Base-by-base conservation (phyloP, 345 rosid genomes). In the Jatropha curcas region DNA sequence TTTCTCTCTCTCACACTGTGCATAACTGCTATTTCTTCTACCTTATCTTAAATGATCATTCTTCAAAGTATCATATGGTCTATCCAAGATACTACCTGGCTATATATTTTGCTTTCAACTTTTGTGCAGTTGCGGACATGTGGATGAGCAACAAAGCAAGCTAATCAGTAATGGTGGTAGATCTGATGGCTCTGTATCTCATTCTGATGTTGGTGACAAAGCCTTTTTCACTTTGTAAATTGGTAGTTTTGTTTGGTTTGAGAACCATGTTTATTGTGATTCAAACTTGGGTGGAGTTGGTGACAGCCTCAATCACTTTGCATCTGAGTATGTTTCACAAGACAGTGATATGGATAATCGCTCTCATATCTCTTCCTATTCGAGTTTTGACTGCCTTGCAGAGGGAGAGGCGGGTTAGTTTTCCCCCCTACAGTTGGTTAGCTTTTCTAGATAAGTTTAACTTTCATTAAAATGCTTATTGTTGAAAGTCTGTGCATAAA, bases 401-500 rank as follows among this genome's bases (percentile, higher is more conserved):
- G 43, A 81, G 90, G 71, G 96, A 92, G 78, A 82, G 76, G 53
- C 79, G 82, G 98, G 98, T 92, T 73, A 30, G 91, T 86, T 46
- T 50, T 71, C 34, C 7, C 4, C 39, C 39, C 39, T 4, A 35
- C 39, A 35, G 39, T 35, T 35, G 4, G 31, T 50, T 74, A 7
- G 0, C 16, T 24, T 60, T 16, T 35, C 45, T 45, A 11, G 34
- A 19, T 37, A 17, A 37, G 28, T 16, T 35, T 41, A 27, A 31
- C 11, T 43, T 57, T 50, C 45, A 25, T 62, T 58, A 35, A 35
- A 59, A 43, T 34, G 59, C 63, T 39, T 28, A 13, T 55, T 48
- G 25, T 39, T 63, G 31, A 39, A 61, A n/a, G n/a, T n/a, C n/a
- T n/a, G n/a, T n/a, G n/a, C n/a, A n/a, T n/a, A n/a, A n/a, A n/a